Conservation (phyloP, 805 yeast genomes). For the Schizosaccharomyces japonicus region DNA sequence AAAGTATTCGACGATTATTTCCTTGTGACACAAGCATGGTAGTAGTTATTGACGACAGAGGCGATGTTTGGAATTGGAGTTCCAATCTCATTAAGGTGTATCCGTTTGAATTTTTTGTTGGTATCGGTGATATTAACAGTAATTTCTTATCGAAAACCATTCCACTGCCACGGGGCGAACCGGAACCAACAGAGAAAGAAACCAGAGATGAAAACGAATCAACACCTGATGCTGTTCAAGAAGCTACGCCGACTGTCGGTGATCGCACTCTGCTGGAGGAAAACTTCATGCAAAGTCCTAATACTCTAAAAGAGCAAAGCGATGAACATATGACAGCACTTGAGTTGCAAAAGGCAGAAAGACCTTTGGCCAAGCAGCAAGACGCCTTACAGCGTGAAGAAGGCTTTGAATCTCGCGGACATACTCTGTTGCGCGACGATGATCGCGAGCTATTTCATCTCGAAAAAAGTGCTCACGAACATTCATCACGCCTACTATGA, state of each 20-base stretch:
- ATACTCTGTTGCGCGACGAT: conserved; percentile 43
- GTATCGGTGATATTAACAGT: conserved; percentile 91
- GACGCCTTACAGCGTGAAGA: conserved; percentile 34
- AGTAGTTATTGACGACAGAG: conserved; percentile 86
- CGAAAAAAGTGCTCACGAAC: conserved; percentile 32
- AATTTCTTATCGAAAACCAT: conserved; percentile 63
- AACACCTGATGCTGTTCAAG: conserved; percentile 9
- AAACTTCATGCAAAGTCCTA: not conserved
- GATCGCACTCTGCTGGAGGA: not conserved
- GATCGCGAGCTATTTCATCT: conserved; percentile 52
- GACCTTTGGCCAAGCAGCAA: conserved; percentile 69
- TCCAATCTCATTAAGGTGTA: conserved; percentile 64
- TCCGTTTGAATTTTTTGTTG: conserved; percentile 88
- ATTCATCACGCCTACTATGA: conserved; percentile 49
- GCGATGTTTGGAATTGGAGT: conserved; percentile 98
- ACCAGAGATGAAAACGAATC: conserved; percentile 6
- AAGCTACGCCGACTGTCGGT: not conserved
- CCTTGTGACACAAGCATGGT: conserved; percentile 96
- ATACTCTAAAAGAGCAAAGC: not conserved
- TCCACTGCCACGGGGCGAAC: conserved; percentile 2
- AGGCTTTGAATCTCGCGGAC: conserved; percentile 11
- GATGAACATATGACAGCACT: conserved; percentile 25
- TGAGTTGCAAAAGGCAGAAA: conserved; percentile 56
- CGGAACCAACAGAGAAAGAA: conserved; percentile 11
- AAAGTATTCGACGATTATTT: conserved; percentile 63